phyloP scores from a whole-genome alignment of 2,329 filamentous ascomycete species.

The Chalaropsis ovoidea region DNA sequence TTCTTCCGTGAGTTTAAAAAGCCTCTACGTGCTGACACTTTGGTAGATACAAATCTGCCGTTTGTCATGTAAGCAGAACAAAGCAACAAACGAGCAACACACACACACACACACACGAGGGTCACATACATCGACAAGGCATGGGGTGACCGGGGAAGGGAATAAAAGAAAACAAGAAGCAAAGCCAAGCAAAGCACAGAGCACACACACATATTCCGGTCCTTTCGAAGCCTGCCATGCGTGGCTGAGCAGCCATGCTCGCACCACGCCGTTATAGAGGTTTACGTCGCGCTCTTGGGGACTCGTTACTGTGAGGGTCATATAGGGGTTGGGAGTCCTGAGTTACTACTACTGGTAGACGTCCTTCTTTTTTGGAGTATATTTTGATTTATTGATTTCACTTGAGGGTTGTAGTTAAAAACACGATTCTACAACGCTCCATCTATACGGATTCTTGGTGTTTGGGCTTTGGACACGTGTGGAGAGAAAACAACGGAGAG shows the following conservation, averaged over 20 bases:
- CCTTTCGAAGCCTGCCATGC: too few species aligned
- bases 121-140: not conserved
- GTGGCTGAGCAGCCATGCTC: too few species aligned
- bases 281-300: too few species aligned
- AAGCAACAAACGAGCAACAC: conserved; percentile 1
- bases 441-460: too few species aligned
- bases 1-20: conserved; percentile 15
- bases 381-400: not conserved
- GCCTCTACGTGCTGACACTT: conserved; percentile 22
- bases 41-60: conserved; percentile 49
- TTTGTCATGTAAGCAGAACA: conserved; percentile 49
- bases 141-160: not conserved
- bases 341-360: not conserved
- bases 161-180: not conserved
- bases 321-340: not conserved
- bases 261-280: too few species aligned
- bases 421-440: not conserved
- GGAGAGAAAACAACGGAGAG: not conserved
- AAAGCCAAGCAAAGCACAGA: not conserved
- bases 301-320: too few species aligned
- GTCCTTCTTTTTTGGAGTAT: not conserved
- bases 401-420: not conserved
- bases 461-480: too few species aligned
- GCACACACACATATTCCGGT: not conserved
- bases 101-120: not conserved